Evolutionary conservation across 2,329 filamentous ascomycete genomes (phyloP).

Genomic region (Metarhizium anisopliae): DNA sequence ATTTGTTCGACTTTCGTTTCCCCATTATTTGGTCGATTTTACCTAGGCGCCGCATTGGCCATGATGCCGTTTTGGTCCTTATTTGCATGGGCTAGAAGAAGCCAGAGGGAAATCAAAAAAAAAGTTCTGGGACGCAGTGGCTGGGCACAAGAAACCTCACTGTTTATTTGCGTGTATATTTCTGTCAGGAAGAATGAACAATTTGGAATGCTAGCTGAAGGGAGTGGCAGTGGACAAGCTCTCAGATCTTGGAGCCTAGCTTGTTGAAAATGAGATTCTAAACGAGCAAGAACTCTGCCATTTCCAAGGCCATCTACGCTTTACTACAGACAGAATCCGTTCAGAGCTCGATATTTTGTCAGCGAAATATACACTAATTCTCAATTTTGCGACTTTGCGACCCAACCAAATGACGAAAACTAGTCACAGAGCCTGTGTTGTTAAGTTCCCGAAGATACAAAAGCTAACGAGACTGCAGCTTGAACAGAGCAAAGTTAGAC

Average conservation of each 20-base stretch:
- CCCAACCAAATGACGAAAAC: not conserved
- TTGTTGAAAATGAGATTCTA: not conserved
- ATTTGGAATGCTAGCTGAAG: not conserved
- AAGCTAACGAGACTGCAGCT: not conserved
- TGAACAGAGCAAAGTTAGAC: constrained; percentile 9
- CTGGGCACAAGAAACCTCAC: not conserved
- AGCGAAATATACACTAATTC: not conserved
- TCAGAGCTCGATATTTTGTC: not conserved
- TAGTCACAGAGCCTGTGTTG: not conserved
- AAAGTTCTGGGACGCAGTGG: not conserved
- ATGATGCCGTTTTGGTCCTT: not conserved
- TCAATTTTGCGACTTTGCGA: not conserved
- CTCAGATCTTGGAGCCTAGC: not conserved
- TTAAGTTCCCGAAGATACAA: not conserved
- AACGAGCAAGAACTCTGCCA: not conserved
- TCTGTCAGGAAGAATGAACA: not conserved
- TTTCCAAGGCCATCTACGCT: not conserved
- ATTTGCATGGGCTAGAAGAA: not conserved
- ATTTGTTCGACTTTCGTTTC: constrained; percentile 7
- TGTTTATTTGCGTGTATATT: constrained; percentile 1
- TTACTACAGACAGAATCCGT: not conserved
- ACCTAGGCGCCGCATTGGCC: not conserved
- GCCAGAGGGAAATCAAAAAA: not conserved
- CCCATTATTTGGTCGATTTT: not conserved
- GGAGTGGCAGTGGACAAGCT: not conserved